Evolutionary conservation across 148 eudicot species (phyloP), one percentile per base, ranked within the genome.

Genomic region (Simmondsia chinensis): DNA sequence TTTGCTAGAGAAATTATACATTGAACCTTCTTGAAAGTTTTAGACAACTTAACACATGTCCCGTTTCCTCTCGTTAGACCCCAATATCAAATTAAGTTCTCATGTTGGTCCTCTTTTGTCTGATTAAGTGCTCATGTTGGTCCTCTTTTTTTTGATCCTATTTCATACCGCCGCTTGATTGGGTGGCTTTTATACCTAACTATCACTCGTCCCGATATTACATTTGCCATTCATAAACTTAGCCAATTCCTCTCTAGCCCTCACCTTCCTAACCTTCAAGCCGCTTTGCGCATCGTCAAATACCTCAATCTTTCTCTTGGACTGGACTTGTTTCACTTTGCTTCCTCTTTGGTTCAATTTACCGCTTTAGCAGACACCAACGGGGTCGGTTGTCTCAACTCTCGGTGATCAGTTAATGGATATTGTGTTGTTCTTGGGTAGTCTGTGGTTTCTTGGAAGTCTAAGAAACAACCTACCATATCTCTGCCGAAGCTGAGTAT

Each of bases 371-470:
- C 14, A 20, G 15, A 46, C 7, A 37, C 38, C 9, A 14, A 46
- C 20, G 29, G 36, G 24, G 17, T 17, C 6, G n/a, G 29, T 2
- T 48, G 28, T 22, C 4, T 11, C 0, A 3, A 3, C 4, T 10
- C 11, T 11, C 13, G 28, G 6, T 11, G 22, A n/a, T 41, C 52
- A 1, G 2, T 48, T 0, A 32, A 35, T 11, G 56, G 46, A 0
- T 52, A 9, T 11, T 39, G 20, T 19, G 27, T 28, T 0, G 26
- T 37, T 5, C 1, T 38, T 5, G 56, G 56, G 0, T 0, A 5
- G 9, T 9, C 4, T 10, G 4, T 39, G 0, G 44, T 52, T 18
- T 52, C 56, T 4, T 52, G 46, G 46, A 52, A 52, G 12, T 36
- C 23, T 0, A 50, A 50, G 16, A 50, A 50, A 8, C 34, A 36